Conservation (phyloP, 768 basidiomycete genomes). For the Lentinus tigrinus region DNA sequence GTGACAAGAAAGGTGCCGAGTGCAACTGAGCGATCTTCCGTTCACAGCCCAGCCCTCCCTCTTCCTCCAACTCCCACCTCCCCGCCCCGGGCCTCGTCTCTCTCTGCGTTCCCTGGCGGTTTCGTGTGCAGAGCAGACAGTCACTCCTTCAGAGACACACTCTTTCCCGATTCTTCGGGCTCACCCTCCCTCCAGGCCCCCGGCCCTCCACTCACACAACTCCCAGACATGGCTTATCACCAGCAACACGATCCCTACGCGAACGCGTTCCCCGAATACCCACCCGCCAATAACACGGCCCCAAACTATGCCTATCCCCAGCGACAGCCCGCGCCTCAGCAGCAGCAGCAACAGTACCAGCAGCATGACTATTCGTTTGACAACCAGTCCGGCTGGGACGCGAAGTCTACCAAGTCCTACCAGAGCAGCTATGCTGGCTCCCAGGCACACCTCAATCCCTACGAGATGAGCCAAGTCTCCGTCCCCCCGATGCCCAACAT, state of each 20-base stretch:
- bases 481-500: constrained; percentile 56
- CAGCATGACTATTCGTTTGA: constrained; percentile 24
- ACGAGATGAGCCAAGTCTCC: constrained; percentile 51
- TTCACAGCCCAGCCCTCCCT: not conserved
- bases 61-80: constrained; percentile 9
- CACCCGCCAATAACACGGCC: constrained; percentile 8
- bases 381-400: constrained; percentile 37
- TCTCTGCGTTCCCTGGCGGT: constrained; percentile 20
- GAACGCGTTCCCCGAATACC: constrained; percentile 21
- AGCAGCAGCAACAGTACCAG: constrained; percentile 14
- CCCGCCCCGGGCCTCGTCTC: constrained; percentile 12
- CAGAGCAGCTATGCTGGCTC: constrained; percentile 68
- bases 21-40: not conserved
- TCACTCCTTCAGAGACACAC: constrained; percentile 12
- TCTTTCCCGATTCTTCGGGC: constrained; percentile 4
- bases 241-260: constrained; percentile 26
- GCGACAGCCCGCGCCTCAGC: constrained; percentile 12
- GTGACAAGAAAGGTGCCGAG: not conserved
- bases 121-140: constrained; percentile 16
- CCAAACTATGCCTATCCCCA: constrained; percentile 20
- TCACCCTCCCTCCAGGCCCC: constrained; percentile 1
- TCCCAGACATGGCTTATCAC: constrained; percentile 28
- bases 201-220: not conserved
- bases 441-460: constrained; percentile 66
- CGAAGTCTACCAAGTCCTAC: constrained; percentile 58